phyloP scores from a whole-genome alignment of 768 basidiomycete species.

The Trichaptum fuscoviolaceum region DNA sequence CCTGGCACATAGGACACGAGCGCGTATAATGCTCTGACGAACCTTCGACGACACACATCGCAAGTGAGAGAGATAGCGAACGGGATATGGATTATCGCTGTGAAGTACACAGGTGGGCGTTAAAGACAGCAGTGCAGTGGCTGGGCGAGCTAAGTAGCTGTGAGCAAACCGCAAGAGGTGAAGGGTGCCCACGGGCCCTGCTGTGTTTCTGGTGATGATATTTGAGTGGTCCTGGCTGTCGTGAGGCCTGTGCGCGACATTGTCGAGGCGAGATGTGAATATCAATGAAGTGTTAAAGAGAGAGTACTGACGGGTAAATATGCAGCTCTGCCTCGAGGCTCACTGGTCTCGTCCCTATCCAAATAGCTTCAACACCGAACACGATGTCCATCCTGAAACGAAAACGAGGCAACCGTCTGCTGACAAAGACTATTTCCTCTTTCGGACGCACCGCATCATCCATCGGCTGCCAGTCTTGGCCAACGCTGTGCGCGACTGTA shows the following conservation, averaged over 20 bases:
- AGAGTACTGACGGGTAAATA: neutral
- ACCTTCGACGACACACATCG: constrained; percentile 66
- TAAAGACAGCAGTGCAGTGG: constrained; percentile 20
- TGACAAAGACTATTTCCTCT: neutral
- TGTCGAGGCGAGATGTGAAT: neutral
- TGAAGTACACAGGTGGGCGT: constrained; percentile 16
- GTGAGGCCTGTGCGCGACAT: neutral
- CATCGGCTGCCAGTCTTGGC: neutral
- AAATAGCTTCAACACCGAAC: neutral
- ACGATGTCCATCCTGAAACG: neutral
- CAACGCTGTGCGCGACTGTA: neutral
- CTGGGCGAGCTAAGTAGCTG: constrained; percentile 12
- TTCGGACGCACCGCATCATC: neutral
- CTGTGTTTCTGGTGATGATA: neutral
- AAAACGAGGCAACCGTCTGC: neutral
- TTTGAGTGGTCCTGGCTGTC: neutral
- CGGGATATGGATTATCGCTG: neutral
- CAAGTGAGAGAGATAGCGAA: constrained; percentile 16
- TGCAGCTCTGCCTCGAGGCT: neutral
- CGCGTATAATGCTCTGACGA: constrained; percentile 63
- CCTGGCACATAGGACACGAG: constrained; percentile 82
- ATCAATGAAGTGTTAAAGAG: neutral
- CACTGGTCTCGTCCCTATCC: neutral
- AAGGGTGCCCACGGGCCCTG: constrained; percentile 15
- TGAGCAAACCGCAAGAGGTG: constrained; percentile 28